These are phyloP conservation scores for Solanum megistacrolobum DNA, from an alignment of 257 asterid genomes.

Conservation along the genomic window DNA sequence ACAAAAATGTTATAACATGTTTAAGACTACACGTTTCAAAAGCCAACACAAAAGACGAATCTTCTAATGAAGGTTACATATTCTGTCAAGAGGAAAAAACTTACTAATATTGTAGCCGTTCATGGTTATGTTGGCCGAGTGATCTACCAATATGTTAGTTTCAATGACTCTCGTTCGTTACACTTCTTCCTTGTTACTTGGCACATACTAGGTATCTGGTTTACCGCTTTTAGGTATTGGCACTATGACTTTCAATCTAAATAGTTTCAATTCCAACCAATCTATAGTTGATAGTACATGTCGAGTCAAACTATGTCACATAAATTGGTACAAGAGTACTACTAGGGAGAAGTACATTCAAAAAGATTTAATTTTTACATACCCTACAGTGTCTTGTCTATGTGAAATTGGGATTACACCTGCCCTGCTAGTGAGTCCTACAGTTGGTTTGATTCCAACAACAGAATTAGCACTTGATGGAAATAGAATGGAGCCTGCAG, in stretches of 20 bases:
- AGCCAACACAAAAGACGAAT: not conserved
- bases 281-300: not conserved
- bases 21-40: not conserved
- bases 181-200: not conserved
- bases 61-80: not conserved
- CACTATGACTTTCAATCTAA: not conserved
- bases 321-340: not conserved
- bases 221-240: not conserved
- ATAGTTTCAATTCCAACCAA: not conserved
- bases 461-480: slow-evolving; percentile 49
- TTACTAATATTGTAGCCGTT: not conserved
- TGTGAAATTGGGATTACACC: slow-evolving; percentile 61
- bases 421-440: slow-evolving; percentile 59
- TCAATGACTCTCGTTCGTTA: not conserved
- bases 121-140: not conserved
- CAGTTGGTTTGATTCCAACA: slow-evolving; percentile 65
- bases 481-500: slow-evolving; percentile 51
- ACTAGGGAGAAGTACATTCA: not conserved
- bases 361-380: not conserved
- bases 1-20: not conserved
- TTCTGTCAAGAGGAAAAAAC: not conserved
- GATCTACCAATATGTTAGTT: not conserved
- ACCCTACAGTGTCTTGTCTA: slow-evolving; percentile 62
- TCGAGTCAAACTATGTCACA: not conserved
- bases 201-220: not conserved